Conservation (phyloP, 805 yeast genomes). For the Kuraishia capsulata region DNA sequence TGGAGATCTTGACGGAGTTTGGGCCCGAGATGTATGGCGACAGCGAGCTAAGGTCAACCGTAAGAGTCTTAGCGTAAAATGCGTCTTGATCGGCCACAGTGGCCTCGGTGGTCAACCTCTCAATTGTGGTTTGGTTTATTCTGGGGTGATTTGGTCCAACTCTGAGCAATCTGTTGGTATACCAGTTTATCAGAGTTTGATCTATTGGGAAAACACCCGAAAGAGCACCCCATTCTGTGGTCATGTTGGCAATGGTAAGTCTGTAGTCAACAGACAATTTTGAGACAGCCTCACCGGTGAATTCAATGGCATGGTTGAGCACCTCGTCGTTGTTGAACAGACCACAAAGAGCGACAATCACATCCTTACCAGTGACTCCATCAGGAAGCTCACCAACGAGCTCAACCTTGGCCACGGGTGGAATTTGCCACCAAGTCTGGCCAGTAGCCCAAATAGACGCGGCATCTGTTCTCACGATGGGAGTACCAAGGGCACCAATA, state of each 20-base stretch:
- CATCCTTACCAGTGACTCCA: conserved; percentile 94
- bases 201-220: conserved; percentile 98
- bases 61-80: conserved; percentile 78
- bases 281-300: conserved; percentile 72
- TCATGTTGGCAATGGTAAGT: conserved; percentile 92
- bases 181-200: conserved; percentile 66
- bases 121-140: conserved; percentile 54
- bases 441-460: conserved; percentile 99
- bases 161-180: conserved; percentile 46
- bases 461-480: conserved; percentile 97
- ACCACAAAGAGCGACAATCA: conserved; percentile 94
- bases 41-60: conserved; percentile 69
- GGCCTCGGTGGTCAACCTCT: conserved; percentile 34
- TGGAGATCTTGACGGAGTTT: conserved; percentile 89
- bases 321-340: conserved; percentile 88
- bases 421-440: conserved; percentile 99
- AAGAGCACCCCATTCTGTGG: conserved; percentile 98
- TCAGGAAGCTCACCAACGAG: conserved; percentile 70
- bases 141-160: conserved; percentile 62
- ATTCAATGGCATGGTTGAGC: conserved; percentile 87
- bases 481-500: conserved; percentile 91
- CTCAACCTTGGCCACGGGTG: conserved; percentile 95
- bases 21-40: conserved; percentile 95
- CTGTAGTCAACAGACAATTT: conserved; percentile 72
- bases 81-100: conserved; percentile 66